Base-by-base conservation (phyloP, 768 basidiomycete genomes). In the Xanthoconium purpureum region DNA sequence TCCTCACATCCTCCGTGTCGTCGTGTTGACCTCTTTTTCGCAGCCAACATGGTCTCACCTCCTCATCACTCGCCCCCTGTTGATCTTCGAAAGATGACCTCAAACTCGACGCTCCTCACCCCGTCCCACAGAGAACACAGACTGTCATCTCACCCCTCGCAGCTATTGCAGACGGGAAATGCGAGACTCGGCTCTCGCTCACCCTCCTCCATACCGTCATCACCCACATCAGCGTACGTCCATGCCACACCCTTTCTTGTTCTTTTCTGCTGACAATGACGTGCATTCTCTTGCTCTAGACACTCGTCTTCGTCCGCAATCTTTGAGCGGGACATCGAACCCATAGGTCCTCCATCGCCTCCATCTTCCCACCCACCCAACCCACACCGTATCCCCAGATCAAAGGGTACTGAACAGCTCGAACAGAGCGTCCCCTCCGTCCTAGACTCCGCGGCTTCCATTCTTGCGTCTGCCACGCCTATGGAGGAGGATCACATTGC, bases 291-390 rank as follows among this genome's bases (percentile, higher is more conserved):
- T 44, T 32, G 47, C 38, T 56, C 54, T 50, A 59, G 63, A 1
- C 83, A 89, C 64, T 93, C 90, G 0, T 90, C 89, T 0, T 90
- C 89, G 0, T 93, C 91, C 1, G 91, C 92, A 37, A 95, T 94
- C 55, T 95, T 95, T 57, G 92, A 95, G 72, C 84, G 92, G 36
- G 92, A 95, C 69, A 92, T 95, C 60, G 92, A 94, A 62, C 86
- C 86, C 15, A 52, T 73, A 2, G 64, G 66, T 6, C 67, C 70
- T 0, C 65, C 68, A 62, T 79, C 73, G 35, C 79, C 65, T 56
- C 72, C 54, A 44, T 63, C 76, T 70, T 63, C 76, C 60, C 77
- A 61, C 53, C 77, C 71, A 2, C 67, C 63, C 29, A 86, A 90
- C 65, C 89, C 90, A 0, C 90, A 91, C 67, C 82, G 86, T 30